Percentiles rank a stretch among this genome's conserved stretches.
These are phyloP conservation scores for Scortechinia acanthostroma DNA, from an alignment of 2,329 filamentous ascomycete species.

Conservation along the genomic window DNA sequence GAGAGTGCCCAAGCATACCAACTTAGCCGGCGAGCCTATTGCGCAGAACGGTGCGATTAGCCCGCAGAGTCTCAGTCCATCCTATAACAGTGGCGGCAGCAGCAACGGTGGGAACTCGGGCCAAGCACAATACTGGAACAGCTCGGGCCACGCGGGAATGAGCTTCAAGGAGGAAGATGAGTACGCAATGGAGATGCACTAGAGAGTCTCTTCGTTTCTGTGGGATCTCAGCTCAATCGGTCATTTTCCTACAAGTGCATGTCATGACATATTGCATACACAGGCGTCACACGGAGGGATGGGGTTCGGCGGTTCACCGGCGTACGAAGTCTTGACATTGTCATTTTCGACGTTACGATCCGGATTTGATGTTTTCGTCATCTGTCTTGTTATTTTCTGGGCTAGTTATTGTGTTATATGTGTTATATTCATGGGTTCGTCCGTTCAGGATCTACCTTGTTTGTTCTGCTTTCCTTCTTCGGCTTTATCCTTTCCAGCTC, in stretches of 20 bases:
- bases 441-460: too few species aligned
- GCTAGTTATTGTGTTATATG: too few species aligned
- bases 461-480: too few species aligned
- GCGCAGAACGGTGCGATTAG: not conserved
- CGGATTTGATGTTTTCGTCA: too few species aligned
- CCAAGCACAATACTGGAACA: constrained; percentile 2
- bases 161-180: constrained; percentile 3
- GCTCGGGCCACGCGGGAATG: not conserved
- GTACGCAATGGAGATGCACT: constrained; percentile 1
- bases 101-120: not conserved
- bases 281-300: not conserved
- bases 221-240: too few species aligned
- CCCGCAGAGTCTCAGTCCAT: not conserved
- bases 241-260: constrained; percentile 1
- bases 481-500: too few species aligned
- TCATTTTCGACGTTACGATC: too few species aligned
- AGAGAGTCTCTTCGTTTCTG: not conserved
- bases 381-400: too few species aligned
- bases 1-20: constrained; percentile 61
- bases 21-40: constrained; percentile 51
- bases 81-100: not conserved
- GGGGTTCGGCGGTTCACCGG: not conserved
- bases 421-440: too few species aligned
- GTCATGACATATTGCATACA: not conserved
- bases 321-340: too few species aligned